Percentiles rank a stretch among this genome's conserved stretches.
Conservation (phyloP, 495 filamentous ascomycete species). For the Xylaria nigripes region DNA sequence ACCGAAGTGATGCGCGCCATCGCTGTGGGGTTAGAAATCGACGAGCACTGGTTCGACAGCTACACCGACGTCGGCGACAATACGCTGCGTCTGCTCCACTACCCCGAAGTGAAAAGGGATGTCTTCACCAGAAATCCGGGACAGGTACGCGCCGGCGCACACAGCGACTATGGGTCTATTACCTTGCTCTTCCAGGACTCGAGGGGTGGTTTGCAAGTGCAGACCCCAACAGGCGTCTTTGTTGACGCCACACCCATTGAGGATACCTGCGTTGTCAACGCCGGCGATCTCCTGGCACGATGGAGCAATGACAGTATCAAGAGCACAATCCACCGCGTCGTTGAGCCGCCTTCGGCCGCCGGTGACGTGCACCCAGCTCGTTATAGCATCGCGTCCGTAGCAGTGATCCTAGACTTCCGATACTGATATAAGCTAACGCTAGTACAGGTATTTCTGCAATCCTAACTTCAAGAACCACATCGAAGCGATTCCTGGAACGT, state of each 20-base stretch:
- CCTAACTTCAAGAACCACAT: conserved; percentile 73
- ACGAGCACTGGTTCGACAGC: conserved; percentile 66
- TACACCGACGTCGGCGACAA: conserved; percentile 73
- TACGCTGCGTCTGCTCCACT: conserved; percentile 81
- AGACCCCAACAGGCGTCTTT: conserved; percentile 66
- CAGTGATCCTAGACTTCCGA: not conserved
- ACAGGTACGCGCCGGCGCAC: conserved; percentile 76
- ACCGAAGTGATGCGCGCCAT: conserved; percentile 79
- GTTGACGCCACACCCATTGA: conserved; percentile 77
- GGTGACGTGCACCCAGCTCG: conserved; percentile 50
- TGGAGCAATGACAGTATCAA: conserved; percentile 90
- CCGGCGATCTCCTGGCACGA: conserved; percentile 76
- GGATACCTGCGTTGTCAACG: conserved; percentile 83
- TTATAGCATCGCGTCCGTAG: conserved; percentile 61
- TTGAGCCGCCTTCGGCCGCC: conserved; percentile 59
- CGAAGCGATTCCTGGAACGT: conserved; percentile 83
- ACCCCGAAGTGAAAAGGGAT: conserved; percentile 59
- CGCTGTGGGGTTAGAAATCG: conserved; percentile 71
- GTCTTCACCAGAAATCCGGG: conserved; percentile 63
- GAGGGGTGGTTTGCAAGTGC: conserved; percentile 76
- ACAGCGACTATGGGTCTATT: conserved; percentile 83
- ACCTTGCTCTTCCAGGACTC: conserved; percentile 86
- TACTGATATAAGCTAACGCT: conserved; percentile 14
- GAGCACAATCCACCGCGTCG: conserved; percentile 81
- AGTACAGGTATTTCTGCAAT: conserved; percentile 78